phyloP scores from a whole-genome alignment of 805 yeast genomes.

The Hanseniaspora mollemarum region DNA sequence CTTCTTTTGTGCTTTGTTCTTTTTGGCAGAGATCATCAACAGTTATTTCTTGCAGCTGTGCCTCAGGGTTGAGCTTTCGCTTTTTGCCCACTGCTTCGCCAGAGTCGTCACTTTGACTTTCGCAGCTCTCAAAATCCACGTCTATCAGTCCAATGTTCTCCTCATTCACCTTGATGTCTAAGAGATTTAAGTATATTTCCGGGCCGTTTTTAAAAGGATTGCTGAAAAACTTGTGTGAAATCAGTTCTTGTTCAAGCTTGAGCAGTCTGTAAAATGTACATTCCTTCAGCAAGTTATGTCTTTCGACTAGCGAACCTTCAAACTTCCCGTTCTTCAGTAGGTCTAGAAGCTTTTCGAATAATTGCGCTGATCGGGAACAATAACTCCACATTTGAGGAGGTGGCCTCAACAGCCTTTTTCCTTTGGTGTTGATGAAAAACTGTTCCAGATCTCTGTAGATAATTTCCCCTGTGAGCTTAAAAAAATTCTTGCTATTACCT shows the following conservation, averaged over 20 bases:
- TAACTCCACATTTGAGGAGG: constrained; percentile 58
- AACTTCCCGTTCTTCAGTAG: constrained; percentile 45
- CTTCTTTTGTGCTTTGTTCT: background rate
- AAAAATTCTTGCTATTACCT: constrained; percentile 72
- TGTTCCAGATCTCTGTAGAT: constrained; percentile 42
- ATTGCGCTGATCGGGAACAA: constrained; percentile 39
- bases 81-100: background rate
- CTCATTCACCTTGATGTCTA: constrained; percentile 33
- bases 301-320: constrained; percentile 41
- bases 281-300: constrained; percentile 51
- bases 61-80: constrained; percentile 12
- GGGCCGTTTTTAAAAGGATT: constrained; percentile 44
- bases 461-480: constrained; percentile 49
- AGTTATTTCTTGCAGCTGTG: constrained; percentile 3
- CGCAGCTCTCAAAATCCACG: background rate
- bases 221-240: constrained; percentile 39
- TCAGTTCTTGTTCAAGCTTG: constrained; percentile 59
- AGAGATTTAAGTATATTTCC: constrained; percentile 46
- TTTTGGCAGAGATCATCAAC: background rate
- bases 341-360: constrained; percentile 46
- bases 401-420: constrained; percentile 48
- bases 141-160: background rate
- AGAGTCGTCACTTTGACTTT: background rate
- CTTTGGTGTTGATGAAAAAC: constrained; percentile 24
- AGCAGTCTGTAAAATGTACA: constrained; percentile 66